These are phyloP conservation scores for Nicotiana sylvestris DNA, from an alignment of 257 asterid genomes.

Conservation along the genomic window DNA sequence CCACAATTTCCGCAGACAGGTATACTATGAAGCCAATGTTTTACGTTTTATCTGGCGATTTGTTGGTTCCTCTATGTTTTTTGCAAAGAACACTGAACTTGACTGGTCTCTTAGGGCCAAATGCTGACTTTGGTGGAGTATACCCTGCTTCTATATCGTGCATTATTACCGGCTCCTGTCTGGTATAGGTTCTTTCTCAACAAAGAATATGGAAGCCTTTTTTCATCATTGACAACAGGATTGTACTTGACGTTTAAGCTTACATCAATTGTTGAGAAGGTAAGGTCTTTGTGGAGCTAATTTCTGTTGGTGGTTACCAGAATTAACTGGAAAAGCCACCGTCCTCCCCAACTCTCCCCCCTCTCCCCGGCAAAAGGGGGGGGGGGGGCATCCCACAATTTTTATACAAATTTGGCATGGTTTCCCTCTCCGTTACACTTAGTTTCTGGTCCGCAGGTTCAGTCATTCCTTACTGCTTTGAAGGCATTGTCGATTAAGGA, in stretches of 20 bases:
- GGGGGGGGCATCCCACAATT: background rate
- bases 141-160: slow-evolving; percentile 83
- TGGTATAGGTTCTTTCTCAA: slow-evolving; percentile 93
- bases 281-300: slow-evolving; percentile 24
- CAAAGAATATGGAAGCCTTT: slow-evolving; percentile 89
- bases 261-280: slow-evolving; percentile 79
- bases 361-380: too few relatives aligned
- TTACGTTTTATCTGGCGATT: background rate
- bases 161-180: slow-evolving; percentile 83
- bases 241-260: slow-evolving; percentile 87
- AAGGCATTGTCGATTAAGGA: slow-evolving; percentile 74
- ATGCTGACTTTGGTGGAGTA: slow-evolving; percentile 87
- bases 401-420: slow-evolving; percentile 5
- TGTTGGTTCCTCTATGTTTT: background rate
- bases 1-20: slow-evolving; percentile 91
- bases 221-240: slow-evolving; percentile 84
- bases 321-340: background rate
- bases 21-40: slow-evolving; percentile 13
- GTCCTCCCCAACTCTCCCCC: background rate
- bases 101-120: slow-evolving; percentile 58
- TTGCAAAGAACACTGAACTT: slow-evolving; percentile 11
- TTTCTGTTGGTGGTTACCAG: background rate
- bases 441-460: slow-evolving; percentile 43
- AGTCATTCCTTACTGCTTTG: slow-evolving; percentile 54
- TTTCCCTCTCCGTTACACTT: slow-evolving; percentile 6